Base-by-base conservation (phyloP, 1,139 yeast genomes). In the Lodderomyces margitis region DNA sequence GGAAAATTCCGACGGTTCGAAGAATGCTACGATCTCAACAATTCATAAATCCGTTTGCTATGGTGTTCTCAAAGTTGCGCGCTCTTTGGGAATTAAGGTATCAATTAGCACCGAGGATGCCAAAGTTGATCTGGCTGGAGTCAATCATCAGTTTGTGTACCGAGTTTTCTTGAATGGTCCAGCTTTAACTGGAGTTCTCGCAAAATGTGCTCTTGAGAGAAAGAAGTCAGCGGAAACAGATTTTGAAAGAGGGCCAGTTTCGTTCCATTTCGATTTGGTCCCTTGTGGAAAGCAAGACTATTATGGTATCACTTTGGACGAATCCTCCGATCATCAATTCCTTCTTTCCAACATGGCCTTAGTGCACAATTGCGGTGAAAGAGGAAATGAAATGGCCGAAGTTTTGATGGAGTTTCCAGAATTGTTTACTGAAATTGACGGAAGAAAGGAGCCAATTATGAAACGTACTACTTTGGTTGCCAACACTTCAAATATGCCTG, bases 401-500 rank as follows among this genome's bases (percentile, higher is more conserved):
- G 98, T 92, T 32, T 78, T 92, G 68, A 91, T 91, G 97, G 99
- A 94, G 70, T 92, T 92, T 88, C 99, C 99, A 41, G 98, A 92
- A 68, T 75, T 92, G 61, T 87, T 70, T 65, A 89, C 97, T 46
- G 97, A 89, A 66, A 74, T 88, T 45, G 77, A 82, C 43, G 98
- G 98, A 54, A 83, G 88, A 61, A 87, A 89, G 72, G 99, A 92
- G 70, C 97, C 98, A 52, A 94, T 92, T 63, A 92, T 92, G 99
- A 94, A 92, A 76, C 94, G 99, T 76, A 92, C 99, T 36, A 86
- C 98, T 34, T 80, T 92, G 64, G 98, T 92, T 44, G 99, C 99
- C 42, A 92, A 92, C 67, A 92, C 99, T 38, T 92, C 98, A 27
- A 92, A 92, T 67, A 92, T 92, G 99, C 99, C 99, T 44, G 99